Evolutionary conservation across 108 stramenopile genomes (phyloP).

Genomic region (Skeletonema costatum): DNA sequence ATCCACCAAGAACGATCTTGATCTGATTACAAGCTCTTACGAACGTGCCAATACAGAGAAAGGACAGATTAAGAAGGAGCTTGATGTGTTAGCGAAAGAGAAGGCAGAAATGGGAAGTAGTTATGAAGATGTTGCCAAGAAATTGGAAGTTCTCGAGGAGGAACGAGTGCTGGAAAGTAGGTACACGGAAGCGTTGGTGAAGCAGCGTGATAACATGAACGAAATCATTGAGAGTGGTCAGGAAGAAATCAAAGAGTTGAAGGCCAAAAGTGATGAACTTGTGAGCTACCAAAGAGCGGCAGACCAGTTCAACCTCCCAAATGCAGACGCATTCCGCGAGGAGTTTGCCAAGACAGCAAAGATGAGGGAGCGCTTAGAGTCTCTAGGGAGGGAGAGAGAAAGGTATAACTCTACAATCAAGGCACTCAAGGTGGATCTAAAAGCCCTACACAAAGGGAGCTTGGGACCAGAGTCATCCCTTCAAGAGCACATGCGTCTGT

Average conservation of each 20-base stretch:
- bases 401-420: slow-evolving; percentile 51
- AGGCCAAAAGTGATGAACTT: slow-evolving; percentile 8
- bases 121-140: slow-evolving; percentile 29
- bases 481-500: slow-evolving; percentile 45
- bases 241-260: slow-evolving; percentile 37
- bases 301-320: slow-evolving; percentile 11
- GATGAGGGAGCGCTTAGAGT: slow-evolving; percentile 25
- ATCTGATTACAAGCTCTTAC: slow-evolving; percentile 7
- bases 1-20: slow-evolving; percentile 23
- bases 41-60: slow-evolving; percentile 11
- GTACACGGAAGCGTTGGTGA: slow-evolving; percentile 46
- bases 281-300: slow-evolving; percentile 9
- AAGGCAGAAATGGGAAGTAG: slow-evolving; percentile 10
- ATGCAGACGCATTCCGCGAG: slow-evolving; percentile 5
- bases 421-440: slow-evolving; percentile 43
- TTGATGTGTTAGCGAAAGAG: background rate
- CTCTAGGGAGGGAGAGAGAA: slow-evolving; percentile 29
- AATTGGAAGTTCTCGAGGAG: slow-evolving; percentile 38
- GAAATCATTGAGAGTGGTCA: slow-evolving; percentile 44
- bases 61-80: slow-evolving; percentile 18
- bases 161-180: slow-evolving; percentile 38
- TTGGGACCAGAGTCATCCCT: slow-evolving; percentile 40
- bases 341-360: slow-evolving; percentile 12
- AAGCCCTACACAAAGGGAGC: slow-evolving; percentile 23
- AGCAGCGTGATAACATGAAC: slow-evolving; percentile 50